Evolutionary conservation across 768 basidiomycete genomes (phyloP), one percentile per base, ranked within the genome.

Genomic region (Coprinopsis marcescibilis): DNA sequence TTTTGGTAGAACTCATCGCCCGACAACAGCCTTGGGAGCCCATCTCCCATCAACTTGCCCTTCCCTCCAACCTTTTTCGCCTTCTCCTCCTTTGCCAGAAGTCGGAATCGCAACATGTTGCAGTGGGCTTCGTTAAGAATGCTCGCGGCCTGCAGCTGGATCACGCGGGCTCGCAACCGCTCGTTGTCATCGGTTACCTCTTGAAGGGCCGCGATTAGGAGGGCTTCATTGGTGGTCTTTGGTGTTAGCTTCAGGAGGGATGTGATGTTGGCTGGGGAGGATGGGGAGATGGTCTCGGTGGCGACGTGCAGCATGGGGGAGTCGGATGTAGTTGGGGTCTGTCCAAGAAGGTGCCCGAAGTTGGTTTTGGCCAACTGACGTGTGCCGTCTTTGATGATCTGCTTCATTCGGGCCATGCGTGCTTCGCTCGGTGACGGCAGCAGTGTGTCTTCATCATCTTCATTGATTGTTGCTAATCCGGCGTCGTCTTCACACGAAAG

Each of bases 81-180:
- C n/a, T n/a, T 49, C 14, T 45, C 37, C 34, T 54, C 46, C 41
- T 54, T 42, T 10, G 6, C 6, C 20, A 35, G 34, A 11, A 54
- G 33, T 34, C 48, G 49, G 8, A 21, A 23, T 3, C 37, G 26
- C n/a, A 49, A 15, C 25, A 35, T 40, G 43, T 34, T 26, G 34
- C 52, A 53, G 43, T 53, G 43, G n/a, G 35, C 45, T 19, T 50
- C 38, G 25, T 53, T 50, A 4, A 53, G 19, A 25, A 53, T 43
- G n/a, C 43, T 48, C 8, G 26, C 26, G 26, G 52, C 49, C 36
- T 53, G 52, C 14, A 50, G 23, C 7, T 43, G 11, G 26, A 50
- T 24, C 5, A 40, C 39, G 20, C 40, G 38, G n/a, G 17, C 20
- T 12, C 13, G 14, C 19, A 53, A 33, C 4, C 8, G 13, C 19